phyloP scores from a whole-genome alignment of 352 stramenopile genomes.

The Pythium folliculosum region DNA sequence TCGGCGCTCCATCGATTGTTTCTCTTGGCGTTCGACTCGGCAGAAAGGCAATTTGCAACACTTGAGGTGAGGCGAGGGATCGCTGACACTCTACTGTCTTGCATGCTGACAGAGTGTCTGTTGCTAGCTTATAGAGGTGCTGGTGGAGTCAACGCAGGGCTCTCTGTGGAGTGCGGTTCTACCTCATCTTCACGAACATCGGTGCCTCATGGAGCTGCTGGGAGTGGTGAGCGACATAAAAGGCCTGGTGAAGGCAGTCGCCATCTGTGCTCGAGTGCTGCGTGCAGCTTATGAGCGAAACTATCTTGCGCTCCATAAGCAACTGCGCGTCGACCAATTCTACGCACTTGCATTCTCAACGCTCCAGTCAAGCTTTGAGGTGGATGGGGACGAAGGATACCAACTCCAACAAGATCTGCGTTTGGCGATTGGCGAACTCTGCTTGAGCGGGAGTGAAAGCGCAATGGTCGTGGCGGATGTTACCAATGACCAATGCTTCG shows the following conservation, averaged over 20 bases:
- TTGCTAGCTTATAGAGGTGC: constrained; percentile 12
- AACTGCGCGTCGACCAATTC: constrained; percentile 26
- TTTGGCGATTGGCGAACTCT: constrained; percentile 42
- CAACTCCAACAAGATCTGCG: constrained; percentile 33
- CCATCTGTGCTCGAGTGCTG: constrained; percentile 20
- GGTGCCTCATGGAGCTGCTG: constrained; percentile 23
- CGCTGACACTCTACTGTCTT: background rate
- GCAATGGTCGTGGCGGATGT: constrained; percentile 24
- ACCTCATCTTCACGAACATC: constrained; percentile 22
- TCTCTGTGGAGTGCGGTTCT: constrained; percentile 14
- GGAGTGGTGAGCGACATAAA: background rate
- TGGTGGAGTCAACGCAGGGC: constrained; percentile 7
- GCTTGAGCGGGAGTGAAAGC: constrained; percentile 42
- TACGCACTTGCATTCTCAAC: constrained; percentile 16
- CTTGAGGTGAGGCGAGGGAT: constrained; percentile 27
- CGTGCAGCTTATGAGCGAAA: constrained; percentile 8
- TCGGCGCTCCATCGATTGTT: constrained; percentile 61
- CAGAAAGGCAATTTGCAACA: constrained; percentile 13
- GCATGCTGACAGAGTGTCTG: background rate
- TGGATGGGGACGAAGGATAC: background rate
- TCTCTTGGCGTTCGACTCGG: constrained; percentile 34
- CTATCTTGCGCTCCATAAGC: constrained; percentile 22
- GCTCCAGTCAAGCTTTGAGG: constrained; percentile 15
- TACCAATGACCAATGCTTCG: constrained; percentile 45
- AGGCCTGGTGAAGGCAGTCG: constrained; percentile 15